These are phyloP conservation scores for Oryza meyeriana DNA, from an alignment of 176 grass and related monocot species.

Conservation along the genomic window DNA sequence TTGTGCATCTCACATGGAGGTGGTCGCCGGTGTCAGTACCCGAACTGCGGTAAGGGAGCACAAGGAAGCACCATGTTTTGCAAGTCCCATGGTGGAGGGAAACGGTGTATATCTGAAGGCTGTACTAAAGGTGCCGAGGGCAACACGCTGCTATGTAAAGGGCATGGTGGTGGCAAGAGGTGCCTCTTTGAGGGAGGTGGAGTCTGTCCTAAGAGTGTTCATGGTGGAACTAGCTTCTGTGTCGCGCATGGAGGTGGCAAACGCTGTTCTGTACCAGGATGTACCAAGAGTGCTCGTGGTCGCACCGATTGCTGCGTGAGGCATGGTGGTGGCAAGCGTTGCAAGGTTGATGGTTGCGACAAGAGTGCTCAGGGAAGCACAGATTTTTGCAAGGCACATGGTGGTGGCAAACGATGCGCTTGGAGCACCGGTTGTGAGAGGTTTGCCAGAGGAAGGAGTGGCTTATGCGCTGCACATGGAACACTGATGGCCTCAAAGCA, in stretches of 20 bases:
- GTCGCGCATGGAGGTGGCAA: slow-evolving; percentile 88
- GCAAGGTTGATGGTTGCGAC: slow-evolving; percentile 54
- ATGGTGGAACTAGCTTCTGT: slow-evolving; percentile 77
- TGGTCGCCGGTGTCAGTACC: slow-evolving; percentile 71
- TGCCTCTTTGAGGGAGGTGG: slow-evolving; percentile 78
- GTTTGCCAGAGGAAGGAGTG: slow-evolving; percentile 70
- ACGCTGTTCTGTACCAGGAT: slow-evolving; percentile 47
- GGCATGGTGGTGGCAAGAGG: slow-evolving; percentile 77
- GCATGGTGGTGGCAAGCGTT: slow-evolving; percentile 84
- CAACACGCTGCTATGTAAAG: slow-evolving; percentile 77
- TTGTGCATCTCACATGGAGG: slow-evolving; percentile 88
- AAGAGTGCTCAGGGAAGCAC: slow-evolving; percentile 95
- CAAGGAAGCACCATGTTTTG: slow-evolving; percentile 88
- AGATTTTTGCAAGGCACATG: slow-evolving; percentile 82
- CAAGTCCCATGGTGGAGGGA: slow-evolving; percentile 88
- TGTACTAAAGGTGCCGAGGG: slow-evolving; percentile 84
- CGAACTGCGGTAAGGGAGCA: slow-evolving; percentile 62
- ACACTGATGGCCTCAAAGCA: slow-evolving; percentile 45
- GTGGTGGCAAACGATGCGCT: slow-evolving; percentile 60
- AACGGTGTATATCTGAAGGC: slow-evolving; percentile 68
- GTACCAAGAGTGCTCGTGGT: slow-evolving; percentile 80
- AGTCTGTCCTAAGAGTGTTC: slow-evolving; percentile 79
- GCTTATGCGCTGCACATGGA: slow-evolving; percentile 63
- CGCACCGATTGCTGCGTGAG: slow-evolving; percentile 73
- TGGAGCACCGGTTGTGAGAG: slow-evolving; percentile 76